A percentile compares a stretch with the other conserved stretches of the same genome.
Evolutionary conservation across 1,139 yeast species (phyloP).

Genomic region (Hansenula anomala): DNA sequence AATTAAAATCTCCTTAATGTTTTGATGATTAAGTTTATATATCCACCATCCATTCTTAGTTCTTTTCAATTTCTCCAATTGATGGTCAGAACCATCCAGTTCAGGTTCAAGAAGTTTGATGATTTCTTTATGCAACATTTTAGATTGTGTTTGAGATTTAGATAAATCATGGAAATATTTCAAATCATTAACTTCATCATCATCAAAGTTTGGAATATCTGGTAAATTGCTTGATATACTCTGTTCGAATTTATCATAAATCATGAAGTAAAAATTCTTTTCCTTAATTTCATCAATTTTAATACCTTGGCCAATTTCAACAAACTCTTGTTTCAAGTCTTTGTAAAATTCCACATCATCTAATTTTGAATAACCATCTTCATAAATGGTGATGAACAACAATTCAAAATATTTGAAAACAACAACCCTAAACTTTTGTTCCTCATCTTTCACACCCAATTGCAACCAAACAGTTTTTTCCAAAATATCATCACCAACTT

Average conservation of each 20-base stretch:
- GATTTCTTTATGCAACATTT: conserved; percentile 15
- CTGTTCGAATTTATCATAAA: conserved; percentile 4
- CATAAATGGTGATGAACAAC: conserved; percentile 8
- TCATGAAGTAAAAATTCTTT: conserved; percentile 13
- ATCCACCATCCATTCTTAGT: conserved; percentile 23
- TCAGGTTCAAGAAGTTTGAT: conserved; percentile 2
- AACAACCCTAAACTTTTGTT: conserved; percentile 12
- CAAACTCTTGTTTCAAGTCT: conserved; percentile 1
- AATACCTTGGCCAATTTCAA: conserved; percentile 2
- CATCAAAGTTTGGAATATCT: conserved; percentile 10
- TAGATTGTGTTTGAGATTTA: conserved; percentile 9
- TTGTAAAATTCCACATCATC: conserved; percentile 16
- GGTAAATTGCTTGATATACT: conserved; percentile 15
- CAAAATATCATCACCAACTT: conserved; percentile 7
- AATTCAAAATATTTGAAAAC: conserved; percentile 8
- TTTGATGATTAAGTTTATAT: conserved; percentile 5
- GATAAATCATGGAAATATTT: conserved; percentile 13
- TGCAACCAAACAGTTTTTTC: conserved; percentile 16
- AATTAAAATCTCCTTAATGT: conserved; percentile 10
- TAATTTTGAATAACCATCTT: conserved; percentile 12
- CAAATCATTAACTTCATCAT: conserved; percentile 10
- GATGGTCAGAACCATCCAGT: no score
- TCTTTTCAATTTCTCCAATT: conserved; percentile 15
- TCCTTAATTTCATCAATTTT: background rate
- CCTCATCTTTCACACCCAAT: conserved; percentile 7